Evolutionary conservation across 768 basidiomycete genomes (phyloP).

Genomic region (Phlebiopsis flavidoalba): DNA sequence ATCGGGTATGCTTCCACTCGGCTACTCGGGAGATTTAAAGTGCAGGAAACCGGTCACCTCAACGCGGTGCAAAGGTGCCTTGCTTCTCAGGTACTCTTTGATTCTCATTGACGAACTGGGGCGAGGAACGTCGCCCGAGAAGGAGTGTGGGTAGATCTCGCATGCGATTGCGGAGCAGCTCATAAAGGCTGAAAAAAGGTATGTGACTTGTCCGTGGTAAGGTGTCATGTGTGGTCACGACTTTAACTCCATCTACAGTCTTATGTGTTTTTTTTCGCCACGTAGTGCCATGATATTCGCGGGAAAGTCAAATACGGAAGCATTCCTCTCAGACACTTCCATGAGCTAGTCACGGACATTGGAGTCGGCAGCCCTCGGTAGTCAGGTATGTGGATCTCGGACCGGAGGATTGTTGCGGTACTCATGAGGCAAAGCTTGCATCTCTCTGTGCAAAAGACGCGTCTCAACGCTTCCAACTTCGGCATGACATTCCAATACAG

Average conservation of each 20-base stretch:
- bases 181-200: constrained; percentile 63
- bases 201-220: too few relatives aligned
- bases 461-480: constrained; percentile 48
- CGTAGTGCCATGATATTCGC: constrained; percentile 37
- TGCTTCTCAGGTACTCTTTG: constrained; percentile 62
- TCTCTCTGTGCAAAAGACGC: constrained; percentile 66
- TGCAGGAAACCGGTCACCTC: background rate
- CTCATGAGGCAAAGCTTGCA: constrained; percentile 53
- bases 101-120: constrained; percentile 92
- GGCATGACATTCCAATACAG: constrained; percentile 79
- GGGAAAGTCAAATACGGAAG: background rate
- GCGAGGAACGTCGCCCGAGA: constrained; percentile 84
- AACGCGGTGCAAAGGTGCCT: constrained; percentile 49
- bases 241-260: constrained; percentile 37
- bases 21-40: background rate
- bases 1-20: constrained; percentile 43
- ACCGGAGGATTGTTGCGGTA: background rate
- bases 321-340: constrained; percentile 55
- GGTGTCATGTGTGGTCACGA: background rate
- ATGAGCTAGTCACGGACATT: constrained; percentile 75
- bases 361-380: constrained; percentile 69
- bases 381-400: constrained; percentile 53
- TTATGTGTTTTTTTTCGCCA: constrained; percentile 91
- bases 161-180: constrained; percentile 80
- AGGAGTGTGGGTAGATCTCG: constrained; percentile 75